These are phyloP conservation scores for Pestalotiopsis sp. DNA, from an alignment of 2,329 filamentous ascomycete genomes.

Conservation along the genomic window DNA sequence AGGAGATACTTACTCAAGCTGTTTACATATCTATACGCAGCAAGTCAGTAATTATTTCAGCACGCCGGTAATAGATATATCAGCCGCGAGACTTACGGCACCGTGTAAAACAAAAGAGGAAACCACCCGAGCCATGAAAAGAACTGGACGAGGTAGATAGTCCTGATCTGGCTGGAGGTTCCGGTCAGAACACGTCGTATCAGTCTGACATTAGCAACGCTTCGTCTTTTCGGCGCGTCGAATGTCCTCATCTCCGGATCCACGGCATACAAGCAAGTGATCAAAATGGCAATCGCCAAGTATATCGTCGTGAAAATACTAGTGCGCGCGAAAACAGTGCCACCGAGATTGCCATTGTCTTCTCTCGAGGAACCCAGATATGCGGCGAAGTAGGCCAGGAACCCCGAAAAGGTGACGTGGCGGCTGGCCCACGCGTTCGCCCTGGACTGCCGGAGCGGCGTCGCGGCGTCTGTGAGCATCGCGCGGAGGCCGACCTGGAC, in stretches of 20 bases:
- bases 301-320: not conserved
- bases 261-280: not conserved
- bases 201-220: not conserved
- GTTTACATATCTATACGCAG: not conserved
- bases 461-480: not conserved
- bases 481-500: conserved; percentile 6
- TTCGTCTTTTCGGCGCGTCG: not conserved
- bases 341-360: too few species aligned
- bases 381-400: conserved; percentile 1
- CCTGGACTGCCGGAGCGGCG: not conserved
- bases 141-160: not conserved
- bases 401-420: not conserved
- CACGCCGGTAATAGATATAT: not conserved
- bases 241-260: not conserved
- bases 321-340: not conserved
- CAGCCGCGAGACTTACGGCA: not conserved
- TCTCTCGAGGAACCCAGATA: not conserved
- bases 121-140: conserved; percentile 6
- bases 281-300: not conserved
- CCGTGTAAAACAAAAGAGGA: conserved; percentile 4
- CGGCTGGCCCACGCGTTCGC: conserved; percentile 7
- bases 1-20: not conserved
- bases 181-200: not conserved
- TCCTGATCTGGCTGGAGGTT: not conserved
- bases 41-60: not conserved